Base-by-base conservation (phyloP, 2,329 filamentous ascomycete genomes). In the Cryphonectria parasitica region DNA sequence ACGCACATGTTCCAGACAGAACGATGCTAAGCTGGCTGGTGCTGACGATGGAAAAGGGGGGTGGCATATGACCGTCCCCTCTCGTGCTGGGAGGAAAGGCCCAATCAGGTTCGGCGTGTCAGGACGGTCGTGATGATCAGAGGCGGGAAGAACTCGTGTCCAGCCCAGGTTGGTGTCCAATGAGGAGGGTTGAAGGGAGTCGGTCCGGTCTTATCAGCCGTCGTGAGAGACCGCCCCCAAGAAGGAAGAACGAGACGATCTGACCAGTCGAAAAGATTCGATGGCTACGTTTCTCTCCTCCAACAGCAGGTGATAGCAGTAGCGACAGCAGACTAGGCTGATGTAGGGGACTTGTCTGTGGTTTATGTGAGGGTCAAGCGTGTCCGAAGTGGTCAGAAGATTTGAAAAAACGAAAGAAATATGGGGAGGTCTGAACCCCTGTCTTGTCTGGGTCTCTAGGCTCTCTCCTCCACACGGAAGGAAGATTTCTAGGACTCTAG, bases 171-270 rank as follows among this genome's bases (percentile, higher is more conserved):
- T 28, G 25, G 52, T 17, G 25, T 58, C 54, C 54, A 58, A 58
- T 58, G 45, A 31, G 54, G 13, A 31, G 25, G 28, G 25, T 8
- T 5, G 15, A 19, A 58, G 54, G 54, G 3, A 34, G 28, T 58
- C 54, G 54, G 54, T 19, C 54, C 54, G 54, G 54, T 31, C 54
- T 58, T 58, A 58, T 58, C 54, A 58, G 54, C 54, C 28, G 3
- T 31, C 25, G 28, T 19, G 15, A 17, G 25, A 17, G n/a, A 10
- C 25, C 25, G 11, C 52, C 52, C n/a, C 52, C 52, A 28, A 28
- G 10, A 28, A 28, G n/a, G 52, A 17, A 28, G n/a, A 28, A 17
- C n/a, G 17, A 56, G 13, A 31, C 15, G 10, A 58, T 31, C 54
- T 58, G 54, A 58, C 54, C 19, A 15, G 54, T 58, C 54, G 25